Base-by-base conservation (phyloP, 1,284 basidiomycete genomes). In the Pseudozyma hubeiensis region DNA sequence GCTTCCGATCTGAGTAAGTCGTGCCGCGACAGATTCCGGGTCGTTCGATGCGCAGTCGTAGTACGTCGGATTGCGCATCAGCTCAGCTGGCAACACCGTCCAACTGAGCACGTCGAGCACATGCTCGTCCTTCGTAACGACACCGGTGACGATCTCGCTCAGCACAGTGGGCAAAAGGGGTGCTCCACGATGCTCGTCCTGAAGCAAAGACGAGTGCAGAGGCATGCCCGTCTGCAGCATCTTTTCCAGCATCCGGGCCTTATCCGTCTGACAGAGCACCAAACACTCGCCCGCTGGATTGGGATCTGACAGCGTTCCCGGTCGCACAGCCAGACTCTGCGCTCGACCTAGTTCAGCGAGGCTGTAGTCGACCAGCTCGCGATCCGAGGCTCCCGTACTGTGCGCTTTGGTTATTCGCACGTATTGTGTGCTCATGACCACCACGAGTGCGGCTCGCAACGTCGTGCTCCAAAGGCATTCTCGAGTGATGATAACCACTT, bases 351-450 rank as follows among this genome's bases (percentile, higher is more conserved):
- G 85, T 79, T 98, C 95, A 34, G 89, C 87, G 35, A 94, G 86
- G 0, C 87, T 86, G 83, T 99, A 99, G 81, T 94, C 92, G 50
- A 88, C 88, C 48, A 94, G 80, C 73, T 91, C 90, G 35, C 91
- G 89, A 74, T 91, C 89, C 24, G 64, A 73, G 8, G 59, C 51
- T 16, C 74, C 74, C 4, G 61, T 56, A 35, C 47, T 46, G 44
- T 62, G 52, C 14, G 66, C 59, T 16, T 58, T 53, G 7, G 57
- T 54, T 19, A 88, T 79, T 50, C 90, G 87, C 35, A 91, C 85
- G 83, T 93, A 97, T 84, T 99, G 96, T 7, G 95, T 94, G 30
- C 94, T 92, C 90, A 98, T 92, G 50, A 94, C 90, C 39, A 97
- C 87, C 14, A 98, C 94, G 4, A 90, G 89, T 5, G 88, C 88